Evolutionary conservation across 148 eudicot genomes (phyloP).

Genomic region (Arctostaphylos glauca): DNA sequence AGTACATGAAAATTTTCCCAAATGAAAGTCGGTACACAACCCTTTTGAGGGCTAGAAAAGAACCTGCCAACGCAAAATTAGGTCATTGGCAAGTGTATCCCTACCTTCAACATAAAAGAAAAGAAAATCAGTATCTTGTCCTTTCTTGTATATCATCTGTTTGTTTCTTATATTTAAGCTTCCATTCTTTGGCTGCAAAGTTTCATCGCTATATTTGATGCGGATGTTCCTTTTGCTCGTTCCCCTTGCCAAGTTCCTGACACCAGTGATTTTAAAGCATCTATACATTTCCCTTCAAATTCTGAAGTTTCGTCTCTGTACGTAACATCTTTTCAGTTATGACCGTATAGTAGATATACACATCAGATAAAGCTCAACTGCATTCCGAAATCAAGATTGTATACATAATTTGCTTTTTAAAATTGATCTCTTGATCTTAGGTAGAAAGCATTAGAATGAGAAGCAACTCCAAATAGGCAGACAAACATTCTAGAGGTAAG

Average conservation of each 20-base stretch:
- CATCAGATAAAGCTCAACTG: neutral
- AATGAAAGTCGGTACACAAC: neutral
- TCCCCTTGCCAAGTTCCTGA: neutral
- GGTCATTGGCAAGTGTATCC: neutral
- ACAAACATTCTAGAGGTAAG: neutral
- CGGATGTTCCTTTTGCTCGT: neutral
- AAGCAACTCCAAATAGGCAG: neutral
- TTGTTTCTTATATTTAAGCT: neutral
- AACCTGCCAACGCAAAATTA: neutral
- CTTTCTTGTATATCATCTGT: neutral
- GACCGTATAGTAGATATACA: neutral
- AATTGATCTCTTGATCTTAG: neutral
- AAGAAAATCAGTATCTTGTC: neutral
- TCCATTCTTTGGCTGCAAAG: neutral
- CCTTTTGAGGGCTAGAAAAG: neutral
- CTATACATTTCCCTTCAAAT: neutral
- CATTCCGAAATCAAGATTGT: neutral
- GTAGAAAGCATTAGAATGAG: neutral
- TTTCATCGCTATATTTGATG: neutral
- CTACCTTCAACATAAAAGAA: neutral
- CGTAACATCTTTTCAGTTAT: neutral
- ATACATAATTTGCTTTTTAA: neutral
- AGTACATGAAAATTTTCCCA: neutral
- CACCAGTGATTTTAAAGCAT: neutral
- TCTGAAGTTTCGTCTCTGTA: neutral